Evolutionary conservation across 495 filamentous ascomycete species (phyloP).

Genomic region (Lasiosphaeria ovina): DNA sequence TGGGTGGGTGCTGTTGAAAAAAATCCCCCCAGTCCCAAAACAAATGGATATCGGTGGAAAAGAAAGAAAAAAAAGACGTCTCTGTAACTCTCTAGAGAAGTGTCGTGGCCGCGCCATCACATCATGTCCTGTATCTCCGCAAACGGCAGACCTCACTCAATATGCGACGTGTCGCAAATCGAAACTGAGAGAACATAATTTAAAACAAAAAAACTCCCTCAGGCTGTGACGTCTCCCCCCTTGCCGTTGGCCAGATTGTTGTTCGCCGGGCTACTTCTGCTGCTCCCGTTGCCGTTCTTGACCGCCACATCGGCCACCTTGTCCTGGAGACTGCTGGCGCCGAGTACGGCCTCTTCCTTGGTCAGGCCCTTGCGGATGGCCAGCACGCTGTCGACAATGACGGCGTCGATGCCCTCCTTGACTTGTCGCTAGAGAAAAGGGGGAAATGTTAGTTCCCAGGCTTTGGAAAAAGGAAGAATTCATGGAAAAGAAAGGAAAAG

Average conservation of each 20-base stretch:
- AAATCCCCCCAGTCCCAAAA: too few relatives aligned
- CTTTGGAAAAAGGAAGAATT: background rate
- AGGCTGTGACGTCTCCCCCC: background rate
- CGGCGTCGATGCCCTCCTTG: constrained; percentile 91
- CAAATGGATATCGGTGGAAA: too few relatives aligned
- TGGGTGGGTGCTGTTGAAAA: too few relatives aligned
- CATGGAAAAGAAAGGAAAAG: background rate
- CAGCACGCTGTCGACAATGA: constrained; percentile 92
- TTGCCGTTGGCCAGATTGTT: constrained; percentile 4
- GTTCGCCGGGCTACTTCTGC: constrained; percentile 2
- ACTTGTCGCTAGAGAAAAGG: constrained; percentile 66
- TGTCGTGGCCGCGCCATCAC: too few relatives aligned
- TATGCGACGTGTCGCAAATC: too few relatives aligned
- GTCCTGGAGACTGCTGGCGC: constrained; percentile 2
- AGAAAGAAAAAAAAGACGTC: too few relatives aligned
- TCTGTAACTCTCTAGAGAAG: too few relatives aligned
- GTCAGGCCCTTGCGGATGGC: constrained; percentile 62
- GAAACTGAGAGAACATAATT: too few relatives aligned
- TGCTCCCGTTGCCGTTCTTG: background rate
- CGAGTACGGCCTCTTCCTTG: constrained; percentile 9
- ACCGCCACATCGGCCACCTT: constrained; percentile 14
- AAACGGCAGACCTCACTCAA: too few relatives aligned
- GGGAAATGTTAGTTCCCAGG: background rate
- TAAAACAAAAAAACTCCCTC: background rate
- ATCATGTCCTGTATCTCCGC: too few relatives aligned